Percentiles rank a stretch among this genome's conserved stretches.
These are phyloP conservation scores for Boletus speciosus DNA, from an alignment of 768 basidiomycete species.

Conservation along the genomic window DNA sequence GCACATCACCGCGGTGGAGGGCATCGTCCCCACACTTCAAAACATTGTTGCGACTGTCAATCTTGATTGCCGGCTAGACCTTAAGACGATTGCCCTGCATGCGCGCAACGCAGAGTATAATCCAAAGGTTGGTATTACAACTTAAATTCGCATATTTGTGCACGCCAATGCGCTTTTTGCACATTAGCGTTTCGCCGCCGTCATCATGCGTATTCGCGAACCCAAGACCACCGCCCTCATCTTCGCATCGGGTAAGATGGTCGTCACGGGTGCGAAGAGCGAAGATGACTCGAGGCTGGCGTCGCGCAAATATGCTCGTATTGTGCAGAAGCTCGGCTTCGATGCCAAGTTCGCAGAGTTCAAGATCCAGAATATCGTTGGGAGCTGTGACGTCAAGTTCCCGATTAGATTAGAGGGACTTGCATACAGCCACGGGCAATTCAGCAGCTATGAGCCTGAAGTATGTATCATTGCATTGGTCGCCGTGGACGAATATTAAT, in stretches of 20 bases:
- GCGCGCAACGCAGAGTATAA: conserved; percentile 99
- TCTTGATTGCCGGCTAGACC: conserved; percentile 90
- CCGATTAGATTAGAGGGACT: conserved; percentile 97
- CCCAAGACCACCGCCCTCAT: conserved; percentile 99
- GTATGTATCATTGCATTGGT: conserved; percentile 42
- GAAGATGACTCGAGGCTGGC: conserved; percentile 97
- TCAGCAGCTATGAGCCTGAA: conserved; percentile 97
- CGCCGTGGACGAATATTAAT: neutral
- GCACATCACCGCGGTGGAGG: conserved; percentile 95
- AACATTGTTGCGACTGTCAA: conserved; percentile 99
- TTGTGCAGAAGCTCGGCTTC: conserved; percentile 99
- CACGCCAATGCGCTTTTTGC: conserved; percentile 59
- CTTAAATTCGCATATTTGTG: conserved; percentile 35
- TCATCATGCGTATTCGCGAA: conserved; percentile 99
- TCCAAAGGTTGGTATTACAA: conserved; percentile 86
- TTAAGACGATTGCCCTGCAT: conserved; percentile 98
- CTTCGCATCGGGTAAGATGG: conserved; percentile 99
- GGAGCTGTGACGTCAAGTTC: conserved; percentile 97
- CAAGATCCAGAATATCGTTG: conserved; percentile 99
- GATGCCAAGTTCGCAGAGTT: conserved; percentile 99
- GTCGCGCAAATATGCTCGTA: conserved; percentile 97
- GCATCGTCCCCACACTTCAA: conserved; percentile 98
- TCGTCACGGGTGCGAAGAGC: conserved; percentile 98
- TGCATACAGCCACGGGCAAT: conserved; percentile 96
- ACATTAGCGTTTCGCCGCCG: conserved; percentile 98